Percentiles rank a stretch among this genome's conserved stretches.
These are phyloP conservation scores for Clavaria fumosa DNA, from an alignment of 768 basidiomycete genomes.

Conservation along the genomic window DNA sequence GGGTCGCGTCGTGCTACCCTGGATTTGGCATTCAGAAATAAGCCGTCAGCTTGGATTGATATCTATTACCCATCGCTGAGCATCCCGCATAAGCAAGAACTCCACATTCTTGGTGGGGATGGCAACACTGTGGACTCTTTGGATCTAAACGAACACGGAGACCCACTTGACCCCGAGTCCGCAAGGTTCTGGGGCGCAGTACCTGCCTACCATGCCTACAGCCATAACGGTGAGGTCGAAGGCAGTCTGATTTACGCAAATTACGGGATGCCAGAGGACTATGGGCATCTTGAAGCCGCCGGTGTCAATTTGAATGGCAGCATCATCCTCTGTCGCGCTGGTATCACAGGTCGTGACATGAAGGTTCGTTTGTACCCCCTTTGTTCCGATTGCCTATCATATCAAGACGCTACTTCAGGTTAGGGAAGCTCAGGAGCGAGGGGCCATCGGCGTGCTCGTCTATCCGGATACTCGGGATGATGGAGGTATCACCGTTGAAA, in stretches of 20 bases:
- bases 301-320: slow-evolving; percentile 66
- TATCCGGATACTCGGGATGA: slow-evolving; percentile 83
- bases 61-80: slow-evolving; percentile 83
- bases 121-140: slow-evolving; percentile 50
- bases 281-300: slow-evolving; percentile 35
- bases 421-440: slow-evolving; percentile 69
- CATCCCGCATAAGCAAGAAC: slow-evolving; percentile 48
- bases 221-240: slow-evolving; percentile 56
- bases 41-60: slow-evolving; percentile 69
- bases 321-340: slow-evolving; percentile 69
- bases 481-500: slow-evolving; percentile 56
- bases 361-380: slow-evolving; percentile 30
- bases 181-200: slow-evolving; percentile 49
- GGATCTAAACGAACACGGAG: slow-evolving; percentile 55
- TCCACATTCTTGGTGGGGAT: slow-evolving; percentile 48
- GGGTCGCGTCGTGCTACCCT: slow-evolving; percentile 57
- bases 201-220: slow-evolving; percentile 79
- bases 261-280: slow-evolving; percentile 56
- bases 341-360: slow-evolving; percentile 64
- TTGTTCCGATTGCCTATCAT: slow-evolving; percentile 4
- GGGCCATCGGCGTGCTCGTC: slow-evolving; percentile 64
- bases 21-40: slow-evolving; percentile 27
- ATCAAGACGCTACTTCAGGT: slow-evolving; percentile 27
- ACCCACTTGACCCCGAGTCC: slow-evolving; percentile 57
- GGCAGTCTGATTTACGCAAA: slow-evolving; percentile 66